A percentile compares a stretch with the other conserved stretches of the same genome.
Conservation (phyloP, 768 basidiomycete species). For the Hypholoma fasciculare region DNA sequence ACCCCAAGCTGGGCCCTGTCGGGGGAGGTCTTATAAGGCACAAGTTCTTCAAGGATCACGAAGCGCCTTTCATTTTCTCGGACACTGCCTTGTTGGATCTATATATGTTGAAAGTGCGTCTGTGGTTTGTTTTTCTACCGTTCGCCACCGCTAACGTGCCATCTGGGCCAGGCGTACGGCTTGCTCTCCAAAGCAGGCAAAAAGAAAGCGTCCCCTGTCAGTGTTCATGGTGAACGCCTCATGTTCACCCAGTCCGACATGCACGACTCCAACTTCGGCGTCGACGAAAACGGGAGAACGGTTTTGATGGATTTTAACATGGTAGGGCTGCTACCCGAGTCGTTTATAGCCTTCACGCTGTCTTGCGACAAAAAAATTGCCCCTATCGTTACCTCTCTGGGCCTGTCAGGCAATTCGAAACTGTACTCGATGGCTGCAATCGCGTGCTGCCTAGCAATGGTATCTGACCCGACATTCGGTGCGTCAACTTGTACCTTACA, state of each 20-base stretch:
- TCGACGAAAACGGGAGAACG: slow-evolving; percentile 23
- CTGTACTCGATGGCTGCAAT: slow-evolving; percentile 5
- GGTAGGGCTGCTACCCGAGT: slow-evolving; percentile 25
- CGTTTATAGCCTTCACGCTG: slow-evolving; percentile 11
- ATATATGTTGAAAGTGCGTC: slow-evolving; percentile 13
- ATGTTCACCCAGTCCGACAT: slow-evolving; percentile 32
- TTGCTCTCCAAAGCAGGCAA: slow-evolving; percentile 1
- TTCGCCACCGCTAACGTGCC: slow-evolving; percentile 9
- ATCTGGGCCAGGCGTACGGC: slow-evolving; percentile 9
- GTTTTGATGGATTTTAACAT: slow-evolving; percentile 25
- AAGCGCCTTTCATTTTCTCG: slow-evolving; percentile 12
- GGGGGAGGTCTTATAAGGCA: slow-evolving; percentile 11
- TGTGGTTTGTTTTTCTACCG: slow-evolving; percentile 8
- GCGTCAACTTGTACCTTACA: background rate
- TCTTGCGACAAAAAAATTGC: background rate
- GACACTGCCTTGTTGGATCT: slow-evolving; percentile 4
- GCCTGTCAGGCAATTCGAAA: background rate
- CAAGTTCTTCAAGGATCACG: slow-evolving; percentile 8
- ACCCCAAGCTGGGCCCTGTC: slow-evolving; percentile 12
- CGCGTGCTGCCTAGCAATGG: background rate
- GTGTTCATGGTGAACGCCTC: slow-evolving; percentile 18
- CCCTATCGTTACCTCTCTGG: background rate
- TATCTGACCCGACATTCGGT: background rate
- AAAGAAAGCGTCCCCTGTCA: slow-evolving; percentile 11
- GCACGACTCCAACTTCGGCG: slow-evolving; percentile 24